Percentiles rank a stretch among this genome's conserved stretches.
Conservation (phyloP, 192 early-diverging fungal genomes). For the Backusella tarrabulga region DNA sequence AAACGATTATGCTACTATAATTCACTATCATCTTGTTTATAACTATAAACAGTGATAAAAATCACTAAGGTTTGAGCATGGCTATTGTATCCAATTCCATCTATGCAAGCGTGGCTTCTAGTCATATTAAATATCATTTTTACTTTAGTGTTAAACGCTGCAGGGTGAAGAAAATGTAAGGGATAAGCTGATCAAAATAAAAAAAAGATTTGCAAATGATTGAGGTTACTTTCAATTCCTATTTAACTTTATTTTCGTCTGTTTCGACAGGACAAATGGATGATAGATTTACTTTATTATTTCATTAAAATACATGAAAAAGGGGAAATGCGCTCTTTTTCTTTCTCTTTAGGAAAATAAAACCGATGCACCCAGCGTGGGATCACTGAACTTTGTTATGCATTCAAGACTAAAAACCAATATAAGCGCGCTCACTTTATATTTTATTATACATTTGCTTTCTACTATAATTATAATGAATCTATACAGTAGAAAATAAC, state of each 20-base stretch:
- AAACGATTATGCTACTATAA: neutral
- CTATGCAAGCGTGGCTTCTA: neutral
- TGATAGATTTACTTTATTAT: neutral
- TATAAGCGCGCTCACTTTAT: neutral
- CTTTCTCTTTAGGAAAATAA: constrained; percentile 1
- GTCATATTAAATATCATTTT: constrained; percentile 7
- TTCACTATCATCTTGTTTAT: too few relatives aligned
- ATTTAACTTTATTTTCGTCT: neutral
- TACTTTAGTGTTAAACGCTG: constrained; percentile 2
- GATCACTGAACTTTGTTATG: neutral
- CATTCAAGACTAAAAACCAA: neutral
- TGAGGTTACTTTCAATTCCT: neutral
- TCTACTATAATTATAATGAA: neutral
- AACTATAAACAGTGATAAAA: neutral
- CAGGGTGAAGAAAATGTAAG: constrained; percentile 8
- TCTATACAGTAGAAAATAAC: neutral
- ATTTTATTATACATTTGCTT: neutral
- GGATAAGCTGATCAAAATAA: constrained; percentile 2
- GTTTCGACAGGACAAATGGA: neutral
- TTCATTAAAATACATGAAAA: neutral
- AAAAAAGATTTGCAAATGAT: constrained; percentile 1
- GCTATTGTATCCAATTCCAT: neutral
- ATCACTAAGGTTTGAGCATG: neutral
- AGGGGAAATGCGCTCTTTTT: neutral
- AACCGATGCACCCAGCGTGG: constrained; percentile 5